phyloP scores from a whole-genome alignment of 1,139 yeast species.

The Pichia sp. region DNA sequence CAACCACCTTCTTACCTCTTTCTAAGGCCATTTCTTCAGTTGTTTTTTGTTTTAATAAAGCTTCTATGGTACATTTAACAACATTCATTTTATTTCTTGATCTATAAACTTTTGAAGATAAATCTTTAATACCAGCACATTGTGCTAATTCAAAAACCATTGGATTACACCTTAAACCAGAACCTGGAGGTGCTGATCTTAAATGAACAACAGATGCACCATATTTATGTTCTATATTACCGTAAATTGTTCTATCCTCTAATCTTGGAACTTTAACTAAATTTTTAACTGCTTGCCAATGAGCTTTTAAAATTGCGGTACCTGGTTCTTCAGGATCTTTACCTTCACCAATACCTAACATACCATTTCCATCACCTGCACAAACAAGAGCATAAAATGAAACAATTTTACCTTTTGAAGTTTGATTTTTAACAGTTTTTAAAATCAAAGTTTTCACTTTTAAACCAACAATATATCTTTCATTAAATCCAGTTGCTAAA shows the following conservation, averaged over 20 bases:
- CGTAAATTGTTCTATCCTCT: conserved; percentile 87
- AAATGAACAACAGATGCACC: conserved; percentile 82
- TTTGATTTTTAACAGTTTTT: conserved; percentile 87
- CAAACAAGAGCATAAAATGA: conserved; percentile 82
- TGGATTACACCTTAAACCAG: conserved; percentile 90
- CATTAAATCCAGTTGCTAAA: conserved; percentile 69
- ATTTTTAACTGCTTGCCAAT: conserved; percentile 91
- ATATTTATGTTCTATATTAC: conserved; percentile 74
- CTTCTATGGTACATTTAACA: conserved; percentile 84
- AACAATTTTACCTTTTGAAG: conserved; percentile 87
- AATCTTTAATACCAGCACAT: conserved; percentile 91
- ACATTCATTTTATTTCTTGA: conserved; percentile 95
- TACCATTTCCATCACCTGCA: conserved; percentile 90
- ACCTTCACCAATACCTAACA: conserved; percentile 95
- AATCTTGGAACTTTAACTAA: conserved; percentile 76
- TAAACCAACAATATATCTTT: conserved; percentile 56
- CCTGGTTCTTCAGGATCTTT: conserved; percentile 76
- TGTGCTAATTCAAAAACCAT: conserved; percentile 88
- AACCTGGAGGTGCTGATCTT: conserved; percentile 88
- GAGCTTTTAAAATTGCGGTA: conserved; percentile 78
- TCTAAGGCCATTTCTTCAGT: conserved; percentile 84
- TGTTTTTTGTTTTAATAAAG: conserved; percentile 69
- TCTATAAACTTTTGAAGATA: conserved; percentile 85
- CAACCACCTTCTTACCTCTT: conserved; percentile 93
- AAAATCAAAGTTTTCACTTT: conserved; percentile 61